Base-by-base conservation (phyloP, 345 rosid species). In the Erucastrum elatum region DNA sequence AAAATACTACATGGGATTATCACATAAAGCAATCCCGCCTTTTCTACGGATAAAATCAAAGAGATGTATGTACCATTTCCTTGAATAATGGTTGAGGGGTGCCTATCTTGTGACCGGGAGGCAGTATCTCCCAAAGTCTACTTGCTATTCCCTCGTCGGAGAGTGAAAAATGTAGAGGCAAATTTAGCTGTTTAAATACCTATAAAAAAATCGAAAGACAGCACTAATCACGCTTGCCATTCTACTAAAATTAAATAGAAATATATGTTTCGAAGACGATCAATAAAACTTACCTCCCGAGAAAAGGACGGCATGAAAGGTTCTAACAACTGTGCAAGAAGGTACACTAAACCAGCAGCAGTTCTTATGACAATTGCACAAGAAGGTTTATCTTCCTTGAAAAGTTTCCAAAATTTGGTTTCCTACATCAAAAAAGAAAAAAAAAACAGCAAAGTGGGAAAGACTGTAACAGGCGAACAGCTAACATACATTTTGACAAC, bases 291-390 rank as follows among this genome's bases (percentile, higher is more conserved):
- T 1, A 94, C 98, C 98, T 92, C 92, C 21, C 86, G 58, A 70
- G 99, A 88, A 81, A 95, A 91, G 12, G 99, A 91, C 13, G 99
- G 99, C 86, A 95, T 91, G 81, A 91, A 95, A 58, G 99, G 99
- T 82, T 95, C 98, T 64, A 93, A 72, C 68, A 95, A 79, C 67
- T 89, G 87, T 29, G 98, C 99, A 10, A 93, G 93, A 80, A 93
- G 81, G 76, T 90, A 87, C 34, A 95, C 96, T 69, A 95, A 83
- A 58, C 99, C 99, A 35, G 82, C 87, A 44, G 98, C 83, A 68
- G 92, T 88, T 86, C 85, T 91, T 83, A 93, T 84, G 65, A 95
- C 97, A 77, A 93, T 81, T 35, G 87, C 87, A 81, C 99, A 95
- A 34, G 91, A 87, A 49, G 77, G 75, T 75, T 65, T 88, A 67